Evolutionary conservation across 2,329 filamentous ascomycete species (phyloP).

Genomic region (Pseudohalonectria lignicola): DNA sequence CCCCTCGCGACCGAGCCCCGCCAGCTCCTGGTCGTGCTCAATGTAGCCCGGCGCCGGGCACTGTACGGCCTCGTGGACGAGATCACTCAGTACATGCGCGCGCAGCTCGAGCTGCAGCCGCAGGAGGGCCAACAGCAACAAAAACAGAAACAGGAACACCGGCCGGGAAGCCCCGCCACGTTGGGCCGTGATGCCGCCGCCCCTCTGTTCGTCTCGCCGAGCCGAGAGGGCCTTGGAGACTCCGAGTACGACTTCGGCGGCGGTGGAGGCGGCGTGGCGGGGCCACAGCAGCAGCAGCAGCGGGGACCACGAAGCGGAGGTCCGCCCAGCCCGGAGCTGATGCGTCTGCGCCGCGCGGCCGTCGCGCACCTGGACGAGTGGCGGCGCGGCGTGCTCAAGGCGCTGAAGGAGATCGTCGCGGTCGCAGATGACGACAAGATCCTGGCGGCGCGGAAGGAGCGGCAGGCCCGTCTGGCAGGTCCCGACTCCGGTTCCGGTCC

Average conservation of each 20-base stretch:
- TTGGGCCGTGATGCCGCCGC: constrained; percentile 1
- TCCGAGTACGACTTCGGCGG: constrained; percentile 6
- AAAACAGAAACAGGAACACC: constrained; percentile 18
- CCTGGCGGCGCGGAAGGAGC: constrained; percentile 31
- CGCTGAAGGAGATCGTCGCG: constrained; percentile 57
- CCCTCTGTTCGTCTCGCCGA: constrained; percentile 13
- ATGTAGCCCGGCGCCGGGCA: constrained; percentile 37
- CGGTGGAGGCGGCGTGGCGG: constrained; percentile 5
- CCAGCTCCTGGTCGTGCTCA: constrained; percentile 43
- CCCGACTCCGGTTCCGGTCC: constrained; percentile 23
- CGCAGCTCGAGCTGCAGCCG: constrained; percentile 30
- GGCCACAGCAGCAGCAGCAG: constrained; percentile 1
- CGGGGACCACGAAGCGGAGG: constrained; percentile 3
- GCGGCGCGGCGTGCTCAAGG: constrained; percentile 57
- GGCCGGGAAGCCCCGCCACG: background rate
- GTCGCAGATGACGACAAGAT: constrained; percentile 36
- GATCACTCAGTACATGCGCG: constrained; percentile 42
- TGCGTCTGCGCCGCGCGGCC: constrained; percentile 36
- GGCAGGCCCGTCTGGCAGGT: constrained; percentile 28
- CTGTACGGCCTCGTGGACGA: constrained; percentile 38
- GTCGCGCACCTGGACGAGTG: constrained; percentile 67
- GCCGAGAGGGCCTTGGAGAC: no score
- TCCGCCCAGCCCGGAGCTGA: constrained; percentile 17
- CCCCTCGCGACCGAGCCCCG: constrained; percentile 43
- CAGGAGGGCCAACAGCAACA: constrained; percentile 5